Conservation (phyloP, 1,284 basidiomycete species). For the Fistulina hepatica region DNA sequence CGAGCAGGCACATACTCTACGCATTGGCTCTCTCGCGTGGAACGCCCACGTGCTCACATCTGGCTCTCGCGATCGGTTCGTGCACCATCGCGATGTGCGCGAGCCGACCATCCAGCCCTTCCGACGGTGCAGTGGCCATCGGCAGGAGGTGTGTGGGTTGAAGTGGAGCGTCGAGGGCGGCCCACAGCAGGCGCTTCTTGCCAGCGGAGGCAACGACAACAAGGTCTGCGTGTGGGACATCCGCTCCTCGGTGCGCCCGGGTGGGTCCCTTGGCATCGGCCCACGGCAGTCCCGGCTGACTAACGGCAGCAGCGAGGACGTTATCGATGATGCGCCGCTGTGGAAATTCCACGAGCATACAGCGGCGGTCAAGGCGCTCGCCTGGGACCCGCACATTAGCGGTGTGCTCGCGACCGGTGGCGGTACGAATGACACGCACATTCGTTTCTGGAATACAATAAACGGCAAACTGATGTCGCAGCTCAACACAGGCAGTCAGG, state of each 20-base stretch:
- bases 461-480: conserved; percentile 80
- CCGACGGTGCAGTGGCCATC: conserved; percentile 70
- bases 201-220: conserved; percentile 97
- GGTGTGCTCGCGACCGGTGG: conserved; percentile 94
- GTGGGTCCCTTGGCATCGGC: too few relatives aligned
- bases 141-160: conserved; percentile 94
- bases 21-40: conserved; percentile 93
- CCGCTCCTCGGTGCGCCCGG: conserved; percentile 38
- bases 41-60: conserved; percentile 83
- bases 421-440: conserved; percentile 95
- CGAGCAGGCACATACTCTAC: conserved; percentile 75
- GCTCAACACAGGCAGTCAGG: conserved; percentile 89
- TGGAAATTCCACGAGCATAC: conserved; percentile 96
- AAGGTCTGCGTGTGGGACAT: conserved; percentile 96
- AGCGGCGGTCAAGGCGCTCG: conserved; percentile 95
- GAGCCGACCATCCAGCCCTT: conserved; percentile 63
- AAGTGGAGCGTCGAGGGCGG: conserved; percentile 72
- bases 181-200: conserved; percentile 59
- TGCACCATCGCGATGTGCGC: conserved; percentile 89
- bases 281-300: too few relatives aligned
- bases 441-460: conserved; percentile 93
- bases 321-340: conserved; percentile 50
- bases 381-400: conserved; percentile 93
- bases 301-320: too few relatives aligned
- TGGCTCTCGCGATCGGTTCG: conserved; percentile 84